phyloP scores from a whole-genome alignment of 2,329 filamentous ascomycete species.

The Colletotrichum shisoi region DNA sequence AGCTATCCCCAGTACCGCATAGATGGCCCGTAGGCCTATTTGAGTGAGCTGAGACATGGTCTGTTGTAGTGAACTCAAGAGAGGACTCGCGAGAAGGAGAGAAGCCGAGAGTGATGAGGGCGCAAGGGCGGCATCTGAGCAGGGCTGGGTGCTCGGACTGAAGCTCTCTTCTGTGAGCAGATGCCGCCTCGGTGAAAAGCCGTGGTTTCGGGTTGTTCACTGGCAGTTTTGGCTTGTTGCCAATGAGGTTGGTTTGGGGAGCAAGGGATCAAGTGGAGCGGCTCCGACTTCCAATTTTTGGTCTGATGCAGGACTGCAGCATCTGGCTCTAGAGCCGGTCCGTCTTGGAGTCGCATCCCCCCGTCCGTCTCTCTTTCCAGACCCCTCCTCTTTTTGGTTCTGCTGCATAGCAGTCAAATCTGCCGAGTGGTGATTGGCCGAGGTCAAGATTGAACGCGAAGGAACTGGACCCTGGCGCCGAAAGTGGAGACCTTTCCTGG shows the following conservation, averaged over 20 bases:
- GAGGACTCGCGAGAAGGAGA: neutral
- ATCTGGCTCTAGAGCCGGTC: constrained; percentile 8
- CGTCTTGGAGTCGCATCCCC: constrained; percentile 6
- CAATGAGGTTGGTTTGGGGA: constrained; percentile 28
- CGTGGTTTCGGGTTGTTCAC: constrained; percentile 32
- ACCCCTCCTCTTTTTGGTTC: neutral
- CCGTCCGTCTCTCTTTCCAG: neutral
- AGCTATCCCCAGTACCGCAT: neutral
- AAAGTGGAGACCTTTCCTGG: constrained; percentile 34
- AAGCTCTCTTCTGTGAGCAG: constrained; percentile 12
- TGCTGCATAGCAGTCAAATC: constrained; percentile 12
- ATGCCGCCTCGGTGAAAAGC: constrained; percentile 30
- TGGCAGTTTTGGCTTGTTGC: constrained; percentile 27
- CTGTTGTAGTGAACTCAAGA: constrained; percentile 7
- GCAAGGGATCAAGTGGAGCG: constrained; percentile 23
- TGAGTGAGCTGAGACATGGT: constrained; percentile 17
- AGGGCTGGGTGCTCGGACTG: constrained; percentile 23
- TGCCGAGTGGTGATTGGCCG: constrained; percentile 34
- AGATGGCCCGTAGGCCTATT: neutral
- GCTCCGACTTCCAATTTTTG: neutral
- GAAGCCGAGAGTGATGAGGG: neutral
- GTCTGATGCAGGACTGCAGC: constrained; percentile 1
- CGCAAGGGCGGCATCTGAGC: constrained; percentile 11
- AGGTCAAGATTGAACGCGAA: constrained; percentile 23
- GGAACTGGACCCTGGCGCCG: constrained; percentile 27